A percentile compares a stretch with the other conserved stretches of the same genome.
Conservation (phyloP, 1,139 yeast species). For the Debaryomycetaceae sp. region DNA sequence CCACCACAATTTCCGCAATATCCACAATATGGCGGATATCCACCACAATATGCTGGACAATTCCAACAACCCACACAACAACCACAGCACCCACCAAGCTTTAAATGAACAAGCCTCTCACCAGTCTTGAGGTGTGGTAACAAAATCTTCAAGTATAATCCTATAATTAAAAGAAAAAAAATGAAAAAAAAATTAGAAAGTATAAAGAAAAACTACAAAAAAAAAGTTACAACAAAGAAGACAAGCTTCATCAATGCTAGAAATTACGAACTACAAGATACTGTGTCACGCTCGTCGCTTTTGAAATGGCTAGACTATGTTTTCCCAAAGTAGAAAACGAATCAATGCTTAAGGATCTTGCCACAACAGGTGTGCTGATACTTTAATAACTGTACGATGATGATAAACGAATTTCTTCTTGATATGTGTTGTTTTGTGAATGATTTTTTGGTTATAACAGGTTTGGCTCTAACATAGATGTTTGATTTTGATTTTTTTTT, state of each 20-base stretch:
- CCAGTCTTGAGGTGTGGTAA: background rate
- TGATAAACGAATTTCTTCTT: background rate
- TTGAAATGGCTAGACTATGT: background rate
- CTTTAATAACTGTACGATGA: background rate
- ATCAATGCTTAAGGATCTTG: background rate
- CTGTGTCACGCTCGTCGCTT: background rate
- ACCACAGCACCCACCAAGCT: conserved; percentile 4
- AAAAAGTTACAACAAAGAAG: background rate
- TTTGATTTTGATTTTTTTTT: background rate
- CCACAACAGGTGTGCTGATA: background rate
- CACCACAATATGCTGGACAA: conserved; percentile 10
- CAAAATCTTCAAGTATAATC: too few species aligned
- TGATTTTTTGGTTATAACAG: background rate
- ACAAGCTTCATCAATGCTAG: background rate
- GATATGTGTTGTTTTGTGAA: background rate
- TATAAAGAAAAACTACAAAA: background rate
- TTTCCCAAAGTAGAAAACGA: background rate
- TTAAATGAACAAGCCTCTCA: too few species aligned
- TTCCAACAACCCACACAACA: conserved; percentile 11
- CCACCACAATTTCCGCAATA: conserved; percentile 22
- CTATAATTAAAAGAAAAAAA: too few species aligned
- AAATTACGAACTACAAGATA: background rate
- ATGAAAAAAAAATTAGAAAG: too few species aligned
- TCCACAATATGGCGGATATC: conserved; percentile 12
- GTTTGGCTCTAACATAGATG: background rate